Evolutionary conservation across 2,329 filamentous ascomycete species (phyloP), one percentile per base, ranked within the genome.

Genomic region (Exophiala calicioides): DNA sequence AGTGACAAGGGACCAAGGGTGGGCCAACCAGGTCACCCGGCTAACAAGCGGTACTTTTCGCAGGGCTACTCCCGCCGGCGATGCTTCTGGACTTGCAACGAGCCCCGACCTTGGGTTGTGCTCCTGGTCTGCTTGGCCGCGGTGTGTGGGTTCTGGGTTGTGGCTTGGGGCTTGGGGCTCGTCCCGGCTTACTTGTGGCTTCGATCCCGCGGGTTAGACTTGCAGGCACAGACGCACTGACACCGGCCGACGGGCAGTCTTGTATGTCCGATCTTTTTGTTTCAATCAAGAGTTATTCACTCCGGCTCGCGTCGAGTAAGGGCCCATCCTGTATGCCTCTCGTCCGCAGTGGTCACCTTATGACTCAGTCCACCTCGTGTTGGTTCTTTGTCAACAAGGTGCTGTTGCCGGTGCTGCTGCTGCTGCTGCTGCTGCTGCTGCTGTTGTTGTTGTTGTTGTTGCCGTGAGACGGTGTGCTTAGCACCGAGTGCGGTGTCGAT

Each of bases 141-240:
- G n/a, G n/a, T n/a, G n/a, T n/a, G n/a, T n/a, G n/a, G n/a, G n/a
- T n/a, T n/a, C n/a, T n/a, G n/a, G 36, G 26, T 21, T 29, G 36
- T 44, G 52, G 52, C 32, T 46, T 40, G 47, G 34, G 52, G 52
- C 52, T 46, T 35, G 20, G 37, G 50, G 50, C 50, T 49, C 50
- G 47, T 51, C 32, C 52, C 52, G 52, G 44, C n/a, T 27, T 21
- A 12, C 12, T 42, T 38, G 19, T 37, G 31, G 27, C 26, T 36
- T n/a, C n/a, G n/a, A n/a, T n/a, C n/a, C n/a, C n/a, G n/a, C n/a
- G n/a, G n/a, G n/a, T n/a, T n/a, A n/a, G n/a, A n/a, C n/a, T n/a
- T n/a, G n/a, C n/a, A n/a, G n/a, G n/a, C n/a, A n/a, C n/a, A n/a
- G n/a, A n/a, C n/a, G n/a, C n/a, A n/a, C n/a, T n/a, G n/a, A n/a